Base-by-base conservation (phyloP, 2,329 filamentous ascomycete species). In the Xylaria hypoxylon region DNA sequence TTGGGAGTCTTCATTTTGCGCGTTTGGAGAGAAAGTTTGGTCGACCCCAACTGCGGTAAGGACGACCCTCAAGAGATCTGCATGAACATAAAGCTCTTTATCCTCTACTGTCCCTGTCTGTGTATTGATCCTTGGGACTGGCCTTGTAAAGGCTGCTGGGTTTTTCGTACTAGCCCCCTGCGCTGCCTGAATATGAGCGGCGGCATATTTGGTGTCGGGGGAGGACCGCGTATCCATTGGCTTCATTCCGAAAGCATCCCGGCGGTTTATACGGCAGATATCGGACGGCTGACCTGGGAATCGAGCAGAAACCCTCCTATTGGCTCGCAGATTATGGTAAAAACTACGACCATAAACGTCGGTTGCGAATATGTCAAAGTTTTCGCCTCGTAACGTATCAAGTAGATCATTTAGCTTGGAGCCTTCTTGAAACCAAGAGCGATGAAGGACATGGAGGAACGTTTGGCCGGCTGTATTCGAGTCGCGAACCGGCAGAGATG, bases 191-290 rank as follows among this genome's bases (percentile, higher is more conserved):
- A 51, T 45, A 35, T 40, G 52, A 24, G 24, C n/a, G 10, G 52
- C 38, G 22, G 44, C 8, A 24, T 44, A 28, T 10, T 62, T 59
- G 2, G 31, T 2, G n/a, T 65, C 65, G 44, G 59, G 57, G 1
- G 61, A 55, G 2, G 31, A 11, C 24, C 64, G 65, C 17, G 63
- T 57, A 28, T 70, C 68, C 69, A 77, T 72, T 24, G 74, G 71
- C 55, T 70, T 72, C 11, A 75, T 52, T 7, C 74, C 75, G 38
- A 88, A 87, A 0, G 85, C 85, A 68, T 88, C 85, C 3, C 85
- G 81, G 2, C 78, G 80, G 10, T 77, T 77, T 26, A 79, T 76
- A 0, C 71, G 68, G 0, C 73, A 57, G 0, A 73, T 65, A 26
- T 80, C 72, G 56, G 80, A 80, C 1, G 64, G 44, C 8, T 67